Percentiles rank a stretch among this genome's conserved stretches.
Evolutionary conservation across 2,329 filamentous ascomycete genomes (phyloP).

Genomic region (Aschersonia sp.): DNA sequence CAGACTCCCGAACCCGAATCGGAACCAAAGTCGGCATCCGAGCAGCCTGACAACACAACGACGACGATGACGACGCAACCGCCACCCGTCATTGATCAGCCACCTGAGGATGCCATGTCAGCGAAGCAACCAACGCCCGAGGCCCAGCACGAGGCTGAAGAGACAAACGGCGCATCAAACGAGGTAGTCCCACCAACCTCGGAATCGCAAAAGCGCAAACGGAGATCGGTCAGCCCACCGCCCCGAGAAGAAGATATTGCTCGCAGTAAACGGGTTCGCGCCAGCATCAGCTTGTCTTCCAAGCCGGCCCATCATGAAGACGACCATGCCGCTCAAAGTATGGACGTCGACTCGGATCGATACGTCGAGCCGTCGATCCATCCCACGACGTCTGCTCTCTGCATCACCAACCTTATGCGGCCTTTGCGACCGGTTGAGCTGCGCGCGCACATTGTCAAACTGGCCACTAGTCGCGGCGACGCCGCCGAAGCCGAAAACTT

Average conservation of each 20-base stretch:
- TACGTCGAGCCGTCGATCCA: slow-evolving; percentile 46
- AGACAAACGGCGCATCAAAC: not conserved
- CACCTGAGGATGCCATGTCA: not conserved
- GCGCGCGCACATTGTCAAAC: slow-evolving; percentile 49
- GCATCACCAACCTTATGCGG: slow-evolving; percentile 83
- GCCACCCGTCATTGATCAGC: not conserved
- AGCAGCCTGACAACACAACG: too few species aligned
- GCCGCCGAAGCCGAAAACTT: slow-evolving; percentile 33
- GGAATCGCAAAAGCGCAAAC: slow-evolving; percentile 51
- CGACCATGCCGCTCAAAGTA: slow-evolving; percentile 4
- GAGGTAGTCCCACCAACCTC: slow-evolving; percentile 3
- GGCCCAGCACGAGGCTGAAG: not conserved
- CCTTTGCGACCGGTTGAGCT: slow-evolving; percentile 59
- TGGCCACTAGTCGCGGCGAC: slow-evolving; percentile 44
- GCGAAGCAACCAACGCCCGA: not conserved
- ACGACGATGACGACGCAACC: not conserved
- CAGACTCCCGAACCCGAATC: too few species aligned
- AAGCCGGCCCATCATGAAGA: not conserved
- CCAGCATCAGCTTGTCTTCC: slow-evolving; percentile 5
- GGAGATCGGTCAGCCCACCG: slow-evolving; percentile 47
- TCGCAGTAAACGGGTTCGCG: slow-evolving; percentile 36
- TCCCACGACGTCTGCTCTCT: slow-evolving; percentile 61
- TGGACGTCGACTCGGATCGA: slow-evolving; percentile 17
- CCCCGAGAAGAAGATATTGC: slow-evolving; percentile 36
- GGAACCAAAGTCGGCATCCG: too few species aligned